A percentile compares a stretch with the other conserved stretches of the same genome.
Conservation (phyloP, 2,329 filamentous ascomycete genomes). For the Huntiella omanensis region DNA sequence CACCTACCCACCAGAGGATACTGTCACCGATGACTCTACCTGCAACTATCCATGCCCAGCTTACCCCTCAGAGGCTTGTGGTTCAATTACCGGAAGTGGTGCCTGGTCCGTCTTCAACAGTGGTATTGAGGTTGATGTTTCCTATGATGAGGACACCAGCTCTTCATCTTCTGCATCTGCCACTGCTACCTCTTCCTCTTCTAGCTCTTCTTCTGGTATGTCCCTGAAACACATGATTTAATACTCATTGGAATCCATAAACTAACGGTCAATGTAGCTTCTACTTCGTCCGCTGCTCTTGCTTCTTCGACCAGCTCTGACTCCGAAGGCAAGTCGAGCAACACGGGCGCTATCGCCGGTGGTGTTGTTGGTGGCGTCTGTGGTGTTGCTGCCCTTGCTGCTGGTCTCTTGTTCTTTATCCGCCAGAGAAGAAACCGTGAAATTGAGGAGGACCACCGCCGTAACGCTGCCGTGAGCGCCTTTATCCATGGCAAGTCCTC, state of each 20-base stretch:
- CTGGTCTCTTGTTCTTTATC: constrained; percentile 53
- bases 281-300: constrained; percentile 15
- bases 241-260: not conserved
- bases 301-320: constrained; percentile 15
- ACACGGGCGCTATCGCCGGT: constrained; percentile 66
- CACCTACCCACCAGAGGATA: constrained; percentile 39
- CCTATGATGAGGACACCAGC: constrained; percentile 14
- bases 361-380: constrained; percentile 76
- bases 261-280: constrained; percentile 4
- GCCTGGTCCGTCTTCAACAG: constrained; percentile 32
- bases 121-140: constrained; percentile 24
- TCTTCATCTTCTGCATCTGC: constrained; percentile 13
- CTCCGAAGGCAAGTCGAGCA: constrained; percentile 27
- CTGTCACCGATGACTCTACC: constrained; percentile 33
- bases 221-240: not conserved
- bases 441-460: constrained; percentile 68
- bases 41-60: constrained; percentile 51
- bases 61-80: constrained; percentile 42
- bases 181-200: constrained; percentile 15
- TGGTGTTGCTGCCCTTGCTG: constrained; percentile 43
- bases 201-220: constrained; percentile 6
- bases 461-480: constrained; percentile 59
- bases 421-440: constrained; percentile 57
- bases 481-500: constrained; percentile 51
- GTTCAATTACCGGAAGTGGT: constrained; percentile 16